Base-by-base conservation (phyloP, 306 rosid species). In the Prunus salicina region DNA sequence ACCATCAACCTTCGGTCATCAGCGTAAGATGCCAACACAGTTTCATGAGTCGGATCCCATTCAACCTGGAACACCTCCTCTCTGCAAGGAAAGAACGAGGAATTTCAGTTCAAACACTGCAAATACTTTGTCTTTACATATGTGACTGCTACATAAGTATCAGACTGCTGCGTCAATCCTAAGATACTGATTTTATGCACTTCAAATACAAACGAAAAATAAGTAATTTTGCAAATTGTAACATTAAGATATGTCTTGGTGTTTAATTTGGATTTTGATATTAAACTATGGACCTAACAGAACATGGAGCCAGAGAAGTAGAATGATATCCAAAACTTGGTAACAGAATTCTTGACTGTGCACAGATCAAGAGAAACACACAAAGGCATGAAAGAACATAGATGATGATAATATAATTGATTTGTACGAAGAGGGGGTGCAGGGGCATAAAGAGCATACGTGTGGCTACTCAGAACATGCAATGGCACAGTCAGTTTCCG, bases 31-130 rank as follows among this genome's bases (percentile, higher is more conserved):
- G 97, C 99, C 85, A 95, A 83, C 25, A 95, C 90, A 0, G 91
- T 75, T 69, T 95, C 97, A 6, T 92, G 99, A 80, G 89, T 88
- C 18, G 97, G 99, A 86, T 95, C 99, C 97, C 99, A 95, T 79
- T 95, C 99, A 41, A 95, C 97, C 89, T 95, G 97, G 85, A 82
- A 92, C 15, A 95, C 99, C 74, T 93, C 97, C 79, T 95, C 99
- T 73, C 99, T 92, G 82, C 68, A 67, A 58, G 46, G 50, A 72
- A 74, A 66, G 72, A 30, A 73, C 10, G 65, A 62, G 58, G 43
- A 19, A 46, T 12, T 27, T 32, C 22, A 2, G 10, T 51, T 63
- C 8, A 1, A 38, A 6, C 43, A 38, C 43, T 38, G 43, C 43
- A 7, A 38, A 38, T 7, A 38, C 43, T 38, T 6, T 38, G 9